Evolutionary conservation across 2,329 filamentous ascomycete genomes (phyloP), one percentile per base, ranked within the genome.

Genomic region (Clarireedia monteithiana): DNA sequence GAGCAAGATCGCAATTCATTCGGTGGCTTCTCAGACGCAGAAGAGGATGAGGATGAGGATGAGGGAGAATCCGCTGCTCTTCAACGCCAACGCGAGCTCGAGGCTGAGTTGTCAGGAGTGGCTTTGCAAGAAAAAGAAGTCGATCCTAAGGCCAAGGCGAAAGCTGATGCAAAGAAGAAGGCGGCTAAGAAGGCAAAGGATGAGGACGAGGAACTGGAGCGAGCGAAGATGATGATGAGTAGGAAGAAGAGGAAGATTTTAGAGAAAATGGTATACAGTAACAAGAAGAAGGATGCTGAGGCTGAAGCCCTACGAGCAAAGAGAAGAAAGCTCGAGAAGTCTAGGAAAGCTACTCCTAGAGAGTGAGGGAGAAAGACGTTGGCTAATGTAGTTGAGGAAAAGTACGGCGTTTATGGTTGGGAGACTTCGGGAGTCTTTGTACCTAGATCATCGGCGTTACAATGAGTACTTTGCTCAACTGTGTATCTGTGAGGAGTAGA

Each of bases 201-300:
- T 67, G 88, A 94, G 69, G 85, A 87, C 4, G 94, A 97, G 72
- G 91, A 97, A 66, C 73, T 95, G 57, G 91, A 96, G 72, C 81
- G 92, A 60, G 86, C 89, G 71, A 96, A 96, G 83, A 94, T 95
- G 76, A 99, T 99, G 94, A 85, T 97, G 78, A 89, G 88, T 72
- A 89, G 95, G 73, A 94, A 95, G 82, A 99, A 97, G 84, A 81
- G 94, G 67, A 96, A 96, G 84, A 77, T 96, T 67, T 87, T 92
- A 64, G 94, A 97, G 78, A 94, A 96, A 77, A 99, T 99, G 89
- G 80, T 91, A 69, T 95, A 95, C 74, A 91, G 85, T 60, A 96
- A 96, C 74, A 91, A 86, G 75, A 91, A 94, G 80, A 89, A 90
- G 78, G 92, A 92, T 64, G 87, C 84, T 26, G 90, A 96, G 75